Conservation (phyloP, 2,329 filamentous ascomycete species). For the Aureobasidium sp. region DNA sequence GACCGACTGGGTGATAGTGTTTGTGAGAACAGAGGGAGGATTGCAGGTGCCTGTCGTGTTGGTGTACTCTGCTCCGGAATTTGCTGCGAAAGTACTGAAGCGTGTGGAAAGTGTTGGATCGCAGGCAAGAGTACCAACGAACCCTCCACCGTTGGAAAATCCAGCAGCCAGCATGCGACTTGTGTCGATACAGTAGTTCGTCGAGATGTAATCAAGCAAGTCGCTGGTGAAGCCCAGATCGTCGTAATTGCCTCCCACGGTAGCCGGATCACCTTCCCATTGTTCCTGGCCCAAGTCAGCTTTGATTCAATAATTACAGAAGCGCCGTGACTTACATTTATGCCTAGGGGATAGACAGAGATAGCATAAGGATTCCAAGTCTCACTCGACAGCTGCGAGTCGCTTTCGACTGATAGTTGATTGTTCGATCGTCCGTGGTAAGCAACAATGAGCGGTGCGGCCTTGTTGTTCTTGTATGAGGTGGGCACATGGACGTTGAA, state of each 20-base stretch:
- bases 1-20: conserved; percentile 15
- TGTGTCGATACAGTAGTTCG: conserved; percentile 36
- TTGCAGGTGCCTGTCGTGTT: conserved; percentile 15
- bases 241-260: conserved; percentile 24
- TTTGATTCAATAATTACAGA: conserved; percentile 31
- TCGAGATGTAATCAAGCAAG: conserved; percentile 28
- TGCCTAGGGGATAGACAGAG: conserved; percentile 37
- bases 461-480: conserved; percentile 29
- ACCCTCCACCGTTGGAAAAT: conserved; percentile 48
- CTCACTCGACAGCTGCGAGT: conserved; percentile 38
- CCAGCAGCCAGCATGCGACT: conserved; percentile 37
- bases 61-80: conserved; percentile 38
- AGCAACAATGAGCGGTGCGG: conserved; percentile 38
- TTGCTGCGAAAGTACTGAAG: conserved; percentile 41
- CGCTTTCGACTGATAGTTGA: conserved; percentile 29
- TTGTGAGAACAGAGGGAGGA: conserved; percentile 17
- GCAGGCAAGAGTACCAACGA: conserved; percentile 40
- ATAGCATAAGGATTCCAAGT: conserved; percentile 37
- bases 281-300: conserved; percentile 26
- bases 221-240: conserved; percentile 36
- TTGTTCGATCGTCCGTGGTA: conserved; percentile 37
- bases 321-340: conserved; percentile 30
- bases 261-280: conserved; percentile 36
- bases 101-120: conserved; percentile 30
- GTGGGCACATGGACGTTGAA: conserved; percentile 32